Evolutionary conservation across 495 filamentous ascomycete species (phyloP).

Genomic region (Xylaria sp.): DNA sequence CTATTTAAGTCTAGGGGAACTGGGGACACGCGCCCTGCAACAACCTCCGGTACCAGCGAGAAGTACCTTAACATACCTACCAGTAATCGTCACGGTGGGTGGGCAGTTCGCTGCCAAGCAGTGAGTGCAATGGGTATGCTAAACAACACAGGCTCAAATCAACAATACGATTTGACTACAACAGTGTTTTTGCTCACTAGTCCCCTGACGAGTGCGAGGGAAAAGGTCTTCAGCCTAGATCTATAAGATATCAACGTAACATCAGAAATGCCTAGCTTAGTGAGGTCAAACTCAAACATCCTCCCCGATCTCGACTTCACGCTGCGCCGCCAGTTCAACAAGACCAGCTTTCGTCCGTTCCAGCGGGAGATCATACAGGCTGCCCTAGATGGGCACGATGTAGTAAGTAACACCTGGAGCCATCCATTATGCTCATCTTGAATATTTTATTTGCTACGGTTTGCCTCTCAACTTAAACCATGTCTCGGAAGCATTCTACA

Average conservation of each 20-base stretch:
- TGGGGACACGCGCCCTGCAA: not conserved
- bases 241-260: not conserved
- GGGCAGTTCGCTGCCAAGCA: not conserved
- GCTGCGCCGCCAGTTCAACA: conserved; percentile 81
- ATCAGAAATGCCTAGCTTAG: conserved; percentile 48
- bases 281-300: conserved; percentile 53
- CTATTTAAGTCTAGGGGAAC: conserved; percentile 5
- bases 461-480: not conserved
- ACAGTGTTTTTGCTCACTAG: not conserved
- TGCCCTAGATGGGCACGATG: conserved; percentile 83
- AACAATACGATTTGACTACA: not conserved
- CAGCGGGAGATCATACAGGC: conserved; percentile 88
- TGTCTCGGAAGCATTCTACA: conserved; percentile 1
- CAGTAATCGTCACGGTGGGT: not conserved
- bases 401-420: conserved; percentile 41
- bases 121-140: not conserved
- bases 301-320: conserved; percentile 81
- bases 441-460: not conserved
- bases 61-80: not conserved
- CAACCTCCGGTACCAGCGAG: no score
- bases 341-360: conserved; percentile 69
- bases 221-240: not conserved
- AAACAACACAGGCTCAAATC: not conserved
- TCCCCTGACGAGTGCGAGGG: not conserved
- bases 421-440: not conserved